Base-by-base conservation (phyloP, 2,329 filamentous ascomycete species). In the Aspergillus ruber region DNA sequence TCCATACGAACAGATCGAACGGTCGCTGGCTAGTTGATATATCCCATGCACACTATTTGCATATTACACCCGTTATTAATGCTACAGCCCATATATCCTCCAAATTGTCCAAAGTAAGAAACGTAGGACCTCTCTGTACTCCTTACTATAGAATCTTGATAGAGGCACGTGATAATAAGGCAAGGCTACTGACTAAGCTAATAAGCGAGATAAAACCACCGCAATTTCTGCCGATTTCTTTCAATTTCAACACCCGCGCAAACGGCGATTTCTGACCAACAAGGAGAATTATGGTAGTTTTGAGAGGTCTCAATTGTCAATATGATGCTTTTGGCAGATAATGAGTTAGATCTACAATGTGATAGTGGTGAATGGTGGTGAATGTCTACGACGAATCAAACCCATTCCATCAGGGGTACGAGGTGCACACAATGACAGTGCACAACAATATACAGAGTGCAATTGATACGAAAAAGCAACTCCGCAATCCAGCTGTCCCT, bases 401-500 rank as follows among this genome's bases (percentile, higher is more conserved):
- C n/a, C n/a, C 33, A 35, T 6, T 15, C 33, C 15, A n/a, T 5
- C 32, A n/a, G 32, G 6, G 25, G 4, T 12, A 29, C 10, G 9
- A 29, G 10, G 25, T 29, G 25, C 25, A 36, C 25, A 36, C n/a
- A 18, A 36, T 18, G 33, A 36, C 9, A 36, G 2, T 36, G 33
- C n/a, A 36, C 6, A n/a, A 36, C 6, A n/a, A 36, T 36, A 36
- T 36, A 35, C 32, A 36, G 13, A 17, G 33, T 6, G 6, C 6
- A 36, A 15, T 7, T 7, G 17, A 36, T 36, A 39, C 36, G 18
- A 12, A 18, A 10, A 18, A 20, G 65, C 65, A 68, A 67, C 55
- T 58, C 48, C 32, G 44, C 62, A 59, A 60, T 57, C 60, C 65
- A 67, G 63, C 63, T 68, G 65, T 62, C 60, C 57, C 55, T 56